Evolutionary conservation across 2,329 filamentous ascomycete species (phyloP), one percentile per base, ranked within the genome.

Genomic region (Triangularia setosa): DNA sequence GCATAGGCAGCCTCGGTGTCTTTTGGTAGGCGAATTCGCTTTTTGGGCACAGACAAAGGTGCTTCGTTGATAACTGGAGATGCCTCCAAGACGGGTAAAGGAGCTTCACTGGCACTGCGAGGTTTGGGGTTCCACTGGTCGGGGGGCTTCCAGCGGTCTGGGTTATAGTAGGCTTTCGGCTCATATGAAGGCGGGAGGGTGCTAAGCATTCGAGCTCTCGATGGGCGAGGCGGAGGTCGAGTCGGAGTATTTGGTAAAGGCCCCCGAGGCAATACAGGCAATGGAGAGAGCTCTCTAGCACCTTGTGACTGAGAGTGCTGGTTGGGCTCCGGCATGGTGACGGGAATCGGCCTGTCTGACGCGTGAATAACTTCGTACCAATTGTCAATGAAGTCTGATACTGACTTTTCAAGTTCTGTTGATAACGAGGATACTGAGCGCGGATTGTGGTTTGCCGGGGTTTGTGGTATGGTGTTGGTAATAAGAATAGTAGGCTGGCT

Each of bases 71-170:
- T 23, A 44, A 27, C 12, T 6, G 33, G 18, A 48, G 40, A 21
- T 9, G 40, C n/a, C 4, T 48, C 40, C 7, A n/a, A 9, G 8
- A 9, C 18, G 11, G 40, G 40, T 9, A 48, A 4, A 23, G 40
- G 40, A 48, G 40, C n/a, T 9, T 48, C 18, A 6, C n/a, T 18
- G 40, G n/a, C 40, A 21, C 7, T 48, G 6, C n/a, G n/a, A 18
- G 6, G n/a, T 18, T 48, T 48, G 53, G 75, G 77, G 18, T 77
- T 73, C 80, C 80, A 83, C 8, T 79, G 77, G 30, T 79, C 73
- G 0, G 79, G 79, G 0, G 80, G 75, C 44, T 76, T 80, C 80
- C 81, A 83, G n/a, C 75, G 72, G 16, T 48, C 40, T 48, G 40
- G 40, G 8, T 48, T 48, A 21, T 48, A 48, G 40, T 48, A 21